phyloP scores from a whole-genome alignment of 1,284 basidiomycete genomes.

The Boletus sp. region DNA sequence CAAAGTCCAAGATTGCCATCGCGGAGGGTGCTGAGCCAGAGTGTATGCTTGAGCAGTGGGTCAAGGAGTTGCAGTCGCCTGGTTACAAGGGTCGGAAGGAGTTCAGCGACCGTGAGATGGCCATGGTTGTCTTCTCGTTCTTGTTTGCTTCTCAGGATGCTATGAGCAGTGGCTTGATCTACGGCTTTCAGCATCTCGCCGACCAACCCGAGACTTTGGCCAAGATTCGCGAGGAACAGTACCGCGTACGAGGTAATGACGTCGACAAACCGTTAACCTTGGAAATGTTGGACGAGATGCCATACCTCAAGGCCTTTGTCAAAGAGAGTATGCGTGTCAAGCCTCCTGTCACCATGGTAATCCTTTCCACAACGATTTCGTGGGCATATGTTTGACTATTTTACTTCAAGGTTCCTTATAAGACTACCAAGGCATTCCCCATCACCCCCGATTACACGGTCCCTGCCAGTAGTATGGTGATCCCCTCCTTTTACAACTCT shows the following conservation, averaged over 20 bases:
- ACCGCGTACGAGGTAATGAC: conserved; percentile 81
- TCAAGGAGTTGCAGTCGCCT: conserved; percentile 73
- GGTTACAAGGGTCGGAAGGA: conserved; percentile 81
- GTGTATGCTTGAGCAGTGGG: conserved; percentile 96
- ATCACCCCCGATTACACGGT: conserved; percentile 91
- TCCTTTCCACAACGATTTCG: conserved; percentile 12
- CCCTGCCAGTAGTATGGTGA: conserved; percentile 91
- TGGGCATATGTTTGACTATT: conserved; percentile 11
- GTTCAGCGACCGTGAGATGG: conserved; percentile 95
- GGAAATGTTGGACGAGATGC: conserved; percentile 92
- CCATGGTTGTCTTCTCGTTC: conserved; percentile 95
- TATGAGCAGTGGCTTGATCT: conserved; percentile 94
- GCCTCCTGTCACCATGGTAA: conserved; percentile 93
- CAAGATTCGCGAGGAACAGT: conserved; percentile 93
- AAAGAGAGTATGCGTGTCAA: conserved; percentile 92
- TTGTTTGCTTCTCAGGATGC: conserved; percentile 98
- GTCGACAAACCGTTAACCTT: conserved; percentile 82
- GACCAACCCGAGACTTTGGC: conserved; percentile 90
- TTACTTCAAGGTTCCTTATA: conserved; percentile 83
- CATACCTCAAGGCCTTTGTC: conserved; percentile 89
- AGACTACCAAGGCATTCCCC: conserved; percentile 87
- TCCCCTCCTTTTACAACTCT: conserved; percentile 96
- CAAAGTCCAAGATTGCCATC: conserved; percentile 84
- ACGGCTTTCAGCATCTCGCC: conserved; percentile 94
- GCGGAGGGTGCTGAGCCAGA: conserved; percentile 80